A percentile compares a stretch with the other conserved stretches of the same genome.
These are phyloP conservation scores for Nicotiana obtusifolia DNA, from an alignment of 257 asterid species.

Conservation along the genomic window DNA sequence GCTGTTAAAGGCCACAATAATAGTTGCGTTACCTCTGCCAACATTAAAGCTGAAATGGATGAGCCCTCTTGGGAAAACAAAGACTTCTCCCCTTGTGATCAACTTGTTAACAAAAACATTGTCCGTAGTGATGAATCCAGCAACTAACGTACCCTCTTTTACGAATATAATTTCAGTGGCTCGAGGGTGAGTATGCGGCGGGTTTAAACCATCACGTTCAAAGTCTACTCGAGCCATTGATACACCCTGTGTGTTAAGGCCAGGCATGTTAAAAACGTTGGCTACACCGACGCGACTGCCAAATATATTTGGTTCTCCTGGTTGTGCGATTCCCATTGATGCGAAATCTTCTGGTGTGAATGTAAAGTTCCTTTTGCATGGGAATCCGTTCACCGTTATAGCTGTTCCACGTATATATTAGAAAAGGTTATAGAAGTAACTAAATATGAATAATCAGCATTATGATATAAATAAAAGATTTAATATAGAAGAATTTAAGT, in stretches of 20 bases:
- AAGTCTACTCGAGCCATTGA: neutral
- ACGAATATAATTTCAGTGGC: neutral
- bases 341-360: conserved; percentile 5
- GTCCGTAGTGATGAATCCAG: conserved; percentile 1
- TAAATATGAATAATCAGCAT: no score
- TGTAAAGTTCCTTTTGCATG: conserved; percentile 6
- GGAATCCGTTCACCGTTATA: conserved; percentile 3
- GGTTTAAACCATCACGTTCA: neutral
- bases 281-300: neutral
- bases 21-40: neutral
- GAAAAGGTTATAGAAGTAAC: neutral
- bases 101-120: neutral
- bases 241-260: conserved; percentile 10
- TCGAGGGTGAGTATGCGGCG: neutral
- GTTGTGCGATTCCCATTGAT: neutral
- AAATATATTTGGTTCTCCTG: neutral
- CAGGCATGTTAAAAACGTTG: neutral
- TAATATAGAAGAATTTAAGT: no score
- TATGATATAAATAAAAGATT: no score
- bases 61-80: no score
- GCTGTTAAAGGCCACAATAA: neutral
- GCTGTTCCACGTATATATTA: neutral
- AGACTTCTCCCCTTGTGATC: no score
- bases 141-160: neutral
- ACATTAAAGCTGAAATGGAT: neutral